Percentiles rank a stretch among this genome's conserved stretches.
phyloP scores from a whole-genome alignment of 805 yeast species.

The Candida tammaniensis region DNA sequence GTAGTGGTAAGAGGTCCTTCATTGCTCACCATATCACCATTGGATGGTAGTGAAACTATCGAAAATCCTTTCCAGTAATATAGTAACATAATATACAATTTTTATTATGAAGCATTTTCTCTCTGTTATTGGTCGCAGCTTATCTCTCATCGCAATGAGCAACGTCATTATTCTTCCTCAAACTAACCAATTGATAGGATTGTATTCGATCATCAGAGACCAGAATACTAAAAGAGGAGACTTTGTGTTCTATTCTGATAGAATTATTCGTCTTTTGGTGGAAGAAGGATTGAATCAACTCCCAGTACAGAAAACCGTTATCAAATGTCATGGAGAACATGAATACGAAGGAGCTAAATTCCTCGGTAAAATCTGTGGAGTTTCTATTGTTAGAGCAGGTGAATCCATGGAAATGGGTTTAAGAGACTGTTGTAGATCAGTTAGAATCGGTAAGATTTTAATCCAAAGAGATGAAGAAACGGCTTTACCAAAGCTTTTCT shows the following conservation, averaged over 20 bases:
- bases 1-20: conserved; percentile 87
- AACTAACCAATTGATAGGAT: conserved; percentile 84
- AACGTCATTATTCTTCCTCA: conserved; percentile 77
- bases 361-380: conserved; percentile 95
- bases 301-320: conserved; percentile 71
- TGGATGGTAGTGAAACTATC: conserved; percentile 66
- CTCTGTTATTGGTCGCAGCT: too few relatives aligned
- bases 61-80: conserved; percentile 80
- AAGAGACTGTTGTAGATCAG: conserved; percentile 95
- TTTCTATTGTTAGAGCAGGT: conserved; percentile 96
- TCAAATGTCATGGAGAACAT: conserved; percentile 76
- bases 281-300: conserved; percentile 94
- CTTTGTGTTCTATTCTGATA: conserved; percentile 90
- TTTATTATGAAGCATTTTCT: too few relatives aligned
- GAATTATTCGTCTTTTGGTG: conserved; percentile 89
- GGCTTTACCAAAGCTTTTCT: conserved; percentile 85
- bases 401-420: conserved; percentile 99
- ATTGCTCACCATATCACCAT: conserved; percentile 69
- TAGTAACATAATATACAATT: too few relatives aligned
- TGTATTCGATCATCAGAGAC: conserved; percentile 89
- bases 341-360: conserved; percentile 74
- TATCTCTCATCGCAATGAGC: too few relatives aligned
- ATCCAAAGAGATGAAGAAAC: conserved; percentile 99
- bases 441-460: conserved; percentile 91
- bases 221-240: conserved; percentile 79